Evolutionary conservation across 306 rosid genomes (phyloP), one percentile per base, ranked within the genome.

Genomic region (Castanea crenata): DNA sequence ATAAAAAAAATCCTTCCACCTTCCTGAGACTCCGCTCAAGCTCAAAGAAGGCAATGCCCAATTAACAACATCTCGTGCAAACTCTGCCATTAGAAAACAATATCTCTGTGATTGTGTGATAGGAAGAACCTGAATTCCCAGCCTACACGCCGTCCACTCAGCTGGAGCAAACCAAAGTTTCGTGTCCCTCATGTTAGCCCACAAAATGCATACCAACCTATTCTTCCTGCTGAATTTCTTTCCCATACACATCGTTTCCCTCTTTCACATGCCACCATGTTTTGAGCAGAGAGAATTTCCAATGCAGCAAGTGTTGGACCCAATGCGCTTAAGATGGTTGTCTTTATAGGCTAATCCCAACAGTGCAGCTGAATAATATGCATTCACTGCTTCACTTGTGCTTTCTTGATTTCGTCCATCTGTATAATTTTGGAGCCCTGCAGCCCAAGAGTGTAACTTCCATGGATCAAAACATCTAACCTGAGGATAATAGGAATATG

Each of bases 401-500:
- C 88, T 86, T 71, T 88, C 89, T 32, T 88, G 90, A 55, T 86
- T 88, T 52, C 99, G 81, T 34, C 99, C 97, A 20, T 94, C 91
- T 1, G 82, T 92, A 62, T 83, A 88, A 68, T 88, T 89, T 23
- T 82, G 85, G 80, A 27, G 88, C 77, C 91, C 89, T 25, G 92
- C 80, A 9, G 97, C 97, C 99, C 99, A 92, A 0, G 97, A 94
- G 67, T 94, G 97, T 78, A 90, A 79, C 55, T 89, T 91, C 71
- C 84, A 92, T 34, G 83, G 79, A 78, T 92, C 97, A 8, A 94
- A 94, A 83, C 91, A 67, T 80, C 91, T 83, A 67, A 85, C 68
- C 7, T 84, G 88, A 2, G 91, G 84, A 80, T 85, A 88, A 46
- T 8, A 67, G 0, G 91, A 85, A 51, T 74, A 67, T 0, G 85